Evolutionary conservation across 23 red algal genomes (phyloP).

Genomic region (Agarophyton chilense): DNA sequence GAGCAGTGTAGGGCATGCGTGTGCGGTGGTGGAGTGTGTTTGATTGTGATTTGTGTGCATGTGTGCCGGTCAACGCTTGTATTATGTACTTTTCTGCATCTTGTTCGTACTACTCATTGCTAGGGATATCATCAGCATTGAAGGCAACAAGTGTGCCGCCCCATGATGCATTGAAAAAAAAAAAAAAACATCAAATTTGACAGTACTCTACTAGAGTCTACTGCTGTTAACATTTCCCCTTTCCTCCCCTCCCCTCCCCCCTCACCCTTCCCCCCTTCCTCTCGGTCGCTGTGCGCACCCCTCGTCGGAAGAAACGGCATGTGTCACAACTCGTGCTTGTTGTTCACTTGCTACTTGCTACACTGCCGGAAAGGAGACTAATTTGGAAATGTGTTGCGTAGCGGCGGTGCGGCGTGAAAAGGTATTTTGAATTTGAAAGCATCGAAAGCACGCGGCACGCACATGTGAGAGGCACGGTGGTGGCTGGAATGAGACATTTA

Average conservation of each 20-base stretch:
- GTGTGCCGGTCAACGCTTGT: conserved; percentile 14
- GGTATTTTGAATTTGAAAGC: too few relatives aligned
- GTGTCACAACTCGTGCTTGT: too few relatives aligned
- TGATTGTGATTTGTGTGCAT: conserved; percentile 5
- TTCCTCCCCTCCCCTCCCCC: too few relatives aligned
- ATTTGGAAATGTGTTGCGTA: too few relatives aligned
- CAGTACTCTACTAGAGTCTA: not conserved
- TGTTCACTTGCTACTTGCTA: too few relatives aligned
- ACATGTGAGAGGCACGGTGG: too few relatives aligned
- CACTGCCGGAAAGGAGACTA: too few relatives aligned
- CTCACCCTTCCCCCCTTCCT: not conserved
- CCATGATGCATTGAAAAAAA: conserved; percentile 28
- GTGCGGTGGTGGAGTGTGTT: not conserved
- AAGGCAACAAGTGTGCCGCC: conserved; percentile 40
- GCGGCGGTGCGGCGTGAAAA: too few relatives aligned
- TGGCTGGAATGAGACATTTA: too few relatives aligned
- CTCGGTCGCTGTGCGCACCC: too few relatives aligned
- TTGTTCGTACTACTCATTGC: conserved; percentile 39
- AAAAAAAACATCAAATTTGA: not conserved
- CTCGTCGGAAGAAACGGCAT: too few relatives aligned
- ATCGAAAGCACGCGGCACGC: too few relatives aligned
- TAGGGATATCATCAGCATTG: conserved; percentile 43
- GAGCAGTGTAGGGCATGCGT: not conserved
- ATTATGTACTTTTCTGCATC: conserved; percentile 21
- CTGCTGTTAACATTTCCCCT: not conserved